Conservation (phyloP, 2,329 filamentous ascomycete species). For the Tricladium varicosporioides region DNA sequence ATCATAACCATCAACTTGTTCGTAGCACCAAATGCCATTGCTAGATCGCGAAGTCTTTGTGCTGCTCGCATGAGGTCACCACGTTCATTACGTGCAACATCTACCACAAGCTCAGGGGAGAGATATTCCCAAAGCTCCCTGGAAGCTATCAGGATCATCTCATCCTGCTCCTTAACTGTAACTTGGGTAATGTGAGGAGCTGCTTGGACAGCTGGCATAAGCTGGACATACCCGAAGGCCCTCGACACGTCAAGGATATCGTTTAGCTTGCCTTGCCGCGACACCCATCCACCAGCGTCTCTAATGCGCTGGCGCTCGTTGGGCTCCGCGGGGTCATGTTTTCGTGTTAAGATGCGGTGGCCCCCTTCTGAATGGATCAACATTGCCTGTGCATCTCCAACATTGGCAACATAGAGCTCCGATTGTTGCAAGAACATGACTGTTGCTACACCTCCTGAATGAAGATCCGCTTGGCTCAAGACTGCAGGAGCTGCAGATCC, state of each 20-base stretch:
- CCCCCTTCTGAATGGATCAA: constrained; percentile 86
- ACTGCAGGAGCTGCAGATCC: constrained; percentile 71
- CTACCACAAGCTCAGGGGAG: constrained; percentile 83
- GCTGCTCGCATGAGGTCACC: constrained; percentile 91
- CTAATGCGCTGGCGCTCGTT: constrained; percentile 84
- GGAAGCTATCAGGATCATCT: constrained; percentile 89
- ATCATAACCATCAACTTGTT: constrained; percentile 99
- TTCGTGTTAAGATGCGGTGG: constrained; percentile 79
- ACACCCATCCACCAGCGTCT: constrained; percentile 93
- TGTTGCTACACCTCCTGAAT: constrained; percentile 87
- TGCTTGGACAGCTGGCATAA: constrained; percentile 91
- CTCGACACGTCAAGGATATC: constrained; percentile 88
- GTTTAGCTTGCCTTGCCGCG: constrained; percentile 89
- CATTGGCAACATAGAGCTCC: constrained; percentile 91
- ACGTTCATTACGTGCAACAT: constrained; percentile 83
- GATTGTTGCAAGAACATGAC: constrained; percentile 86
- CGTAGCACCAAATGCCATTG: constrained; percentile 90
- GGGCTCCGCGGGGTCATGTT: constrained; percentile 89
- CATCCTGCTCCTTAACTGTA: constrained; percentile 81
- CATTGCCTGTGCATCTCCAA: constrained; percentile 94
- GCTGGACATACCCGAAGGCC: constrained; percentile 90
- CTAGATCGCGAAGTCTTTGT: constrained; percentile 90
- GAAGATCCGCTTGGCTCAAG: constrained; percentile 83
- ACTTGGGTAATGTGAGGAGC: constrained; percentile 80
- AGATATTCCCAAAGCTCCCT: constrained; percentile 95